Conservation (phyloP, 768 basidiomycete genomes). For the Amanita pseudoporphyria region DNA sequence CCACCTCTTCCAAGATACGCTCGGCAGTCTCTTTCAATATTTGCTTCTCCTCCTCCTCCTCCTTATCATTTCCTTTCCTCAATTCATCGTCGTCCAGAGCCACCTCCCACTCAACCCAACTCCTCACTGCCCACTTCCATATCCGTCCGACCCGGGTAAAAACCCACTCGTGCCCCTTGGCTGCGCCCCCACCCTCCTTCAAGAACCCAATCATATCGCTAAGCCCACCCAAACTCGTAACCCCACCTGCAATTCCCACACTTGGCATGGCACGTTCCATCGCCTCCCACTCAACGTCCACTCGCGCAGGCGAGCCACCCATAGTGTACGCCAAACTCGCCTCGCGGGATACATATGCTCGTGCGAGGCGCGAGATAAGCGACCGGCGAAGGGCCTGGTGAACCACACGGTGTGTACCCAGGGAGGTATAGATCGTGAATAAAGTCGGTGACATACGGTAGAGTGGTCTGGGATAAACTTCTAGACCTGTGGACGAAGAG, state of each 20-base stretch:
- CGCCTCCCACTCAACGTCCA: conserved; percentile 52
- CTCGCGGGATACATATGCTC: conserved; percentile 53
- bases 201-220: conserved; percentile 6
- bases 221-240: not conserved
- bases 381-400: conserved; percentile 55
- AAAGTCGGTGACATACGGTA: not conserved
- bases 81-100: conserved; percentile 18
- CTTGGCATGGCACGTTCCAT: conserved; percentile 71
- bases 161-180: conserved; percentile 48
- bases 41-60: not conserved
- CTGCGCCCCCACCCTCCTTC: not conserved
- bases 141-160: conserved; percentile 45
- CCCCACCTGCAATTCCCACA: not conserved
- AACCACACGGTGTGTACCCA: conserved; percentile 54
- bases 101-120: conserved; percentile 42
- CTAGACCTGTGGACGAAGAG: not conserved
- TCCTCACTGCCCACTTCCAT: conserved; percentile 42
- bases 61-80: conserved; percentile 11
- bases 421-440: conserved; percentile 27
- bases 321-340: conserved; percentile 42
- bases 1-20: conserved; percentile 57
- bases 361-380: conserved; percentile 50
- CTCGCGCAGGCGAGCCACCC: conserved; percentile 48
- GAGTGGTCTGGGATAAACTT: not conserved
- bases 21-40: conserved; percentile 28